phyloP scores from a whole-genome alignment of 2,329 filamentous ascomycete species.

The Talaromyces sp. region DNA sequence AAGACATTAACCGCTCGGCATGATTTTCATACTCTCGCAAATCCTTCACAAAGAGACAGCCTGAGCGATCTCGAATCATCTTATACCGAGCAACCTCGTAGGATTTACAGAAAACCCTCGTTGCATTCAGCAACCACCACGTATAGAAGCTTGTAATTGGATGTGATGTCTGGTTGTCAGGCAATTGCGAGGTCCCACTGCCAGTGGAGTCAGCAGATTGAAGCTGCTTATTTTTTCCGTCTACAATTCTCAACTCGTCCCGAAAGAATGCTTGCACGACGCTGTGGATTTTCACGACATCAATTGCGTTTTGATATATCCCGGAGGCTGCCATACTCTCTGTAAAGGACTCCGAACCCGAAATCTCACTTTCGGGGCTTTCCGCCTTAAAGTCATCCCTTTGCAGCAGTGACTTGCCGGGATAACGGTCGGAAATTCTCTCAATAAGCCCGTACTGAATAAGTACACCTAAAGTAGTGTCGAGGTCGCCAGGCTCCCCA shows the following conservation, averaged over 20 bases:
- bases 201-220: neutral
- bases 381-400: neutral
- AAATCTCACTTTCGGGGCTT: constrained; percentile 10
- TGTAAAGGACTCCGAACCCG: constrained; percentile 30
- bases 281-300: constrained; percentile 48
- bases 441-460: constrained; percentile 48
- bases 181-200: neutral
- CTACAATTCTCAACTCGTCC: constrained; percentile 43
- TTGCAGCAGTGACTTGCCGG: constrained; percentile 4
- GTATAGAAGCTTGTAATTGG: constrained; percentile 34
- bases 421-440: constrained; percentile 36
- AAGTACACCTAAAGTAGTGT: constrained; percentile 45
- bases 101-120: constrained; percentile 41
- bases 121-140: constrained; percentile 44
- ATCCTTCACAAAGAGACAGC: constrained; percentile 41
- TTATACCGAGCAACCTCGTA: constrained; percentile 41
- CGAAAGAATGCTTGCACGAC: constrained; percentile 49
- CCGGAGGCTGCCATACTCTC: constrained; percentile 35
- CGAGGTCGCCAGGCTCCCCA: constrained; percentile 39
- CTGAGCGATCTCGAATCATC: constrained; percentile 29
- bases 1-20: constrained; percentile 38
- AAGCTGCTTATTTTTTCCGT: constrained; percentile 28
- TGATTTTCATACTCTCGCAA: constrained; percentile 49
- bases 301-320: constrained; percentile 35
- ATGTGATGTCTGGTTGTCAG: constrained; percentile 13